A percentile compares a stretch with the other conserved stretches of the same genome.
Conservation (phyloP, 768 basidiomycete species). For the Pisolithus sp. region DNA sequence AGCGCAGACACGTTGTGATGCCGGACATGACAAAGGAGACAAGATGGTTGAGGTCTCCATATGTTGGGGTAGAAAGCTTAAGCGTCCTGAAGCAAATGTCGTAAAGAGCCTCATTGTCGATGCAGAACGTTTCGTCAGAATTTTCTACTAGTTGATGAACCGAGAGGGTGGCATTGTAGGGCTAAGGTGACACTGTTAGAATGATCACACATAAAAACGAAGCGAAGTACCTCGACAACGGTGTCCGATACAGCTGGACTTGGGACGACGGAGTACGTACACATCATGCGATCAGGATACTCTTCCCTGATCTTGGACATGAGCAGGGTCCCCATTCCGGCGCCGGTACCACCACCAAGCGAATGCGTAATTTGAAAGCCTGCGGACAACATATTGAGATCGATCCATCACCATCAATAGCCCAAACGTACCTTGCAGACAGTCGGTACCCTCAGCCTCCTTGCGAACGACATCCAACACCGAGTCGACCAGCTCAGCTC, state of each 20-base stretch:
- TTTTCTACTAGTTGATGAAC: conserved; percentile 99
- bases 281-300: conserved; percentile 99
- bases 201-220: not conserved
- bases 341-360: conserved; percentile 97
- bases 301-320: conserved; percentile 99
- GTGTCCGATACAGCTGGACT: conserved; percentile 98
- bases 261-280: conserved; percentile 98
- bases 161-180: conserved; percentile 97
- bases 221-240: conserved; percentile 74
- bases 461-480: conserved; percentile 98
- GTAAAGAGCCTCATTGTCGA: conserved; percentile 98
- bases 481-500: conserved; percentile 97
- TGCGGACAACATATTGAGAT: conserved; percentile 21
- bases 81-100: conserved; percentile 99
- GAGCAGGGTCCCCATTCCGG: conserved; percentile 98
- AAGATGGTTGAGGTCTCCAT: conserved; percentile 96
- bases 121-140: conserved; percentile 99
- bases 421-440: conserved; percentile 79
- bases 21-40: conserved; percentile 99
- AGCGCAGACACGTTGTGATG: conserved; percentile 96
- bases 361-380: conserved; percentile 99
- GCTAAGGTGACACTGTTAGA: conserved; percentile 37
- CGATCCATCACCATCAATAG: not conserved
- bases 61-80: conserved; percentile 92
- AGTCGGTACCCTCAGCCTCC: conserved; percentile 97